Evolutionary conservation across 768 basidiomycete genomes (phyloP), one percentile per base, ranked within the genome.

Genomic region (Porphyrellus cyaneotinctus): DNA sequence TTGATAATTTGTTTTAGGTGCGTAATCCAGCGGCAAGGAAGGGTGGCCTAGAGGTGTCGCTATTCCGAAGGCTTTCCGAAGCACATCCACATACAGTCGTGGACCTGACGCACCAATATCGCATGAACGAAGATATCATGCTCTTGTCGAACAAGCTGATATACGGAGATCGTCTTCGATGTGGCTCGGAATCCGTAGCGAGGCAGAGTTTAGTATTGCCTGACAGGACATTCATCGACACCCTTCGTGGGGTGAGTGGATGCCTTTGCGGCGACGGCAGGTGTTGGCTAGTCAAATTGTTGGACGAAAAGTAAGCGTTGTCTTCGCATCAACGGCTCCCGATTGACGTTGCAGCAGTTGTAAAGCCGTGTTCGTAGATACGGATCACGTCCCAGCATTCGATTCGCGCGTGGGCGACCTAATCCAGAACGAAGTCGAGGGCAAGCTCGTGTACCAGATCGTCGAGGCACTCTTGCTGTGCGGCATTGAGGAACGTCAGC

Each of bases 41-140:
- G 63, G 90, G 86, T 3, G 97, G 97, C 1, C 76, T 97, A 13
- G 95, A 98, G 54, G 75, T 88, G 0, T 94, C 91, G 0, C 77
- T 98, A 5, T 99, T 99, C 75, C 82, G 90, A 37, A 81, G 84
- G 3, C 80, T 99, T 6, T 93, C 91, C 0, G 87, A 92, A 37
- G 84, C 90, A 0, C 91, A 97, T 62, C 91, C 91, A 0, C 72
- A 85, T 20, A 84, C 93, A 2, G 89, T 97, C 30, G 82, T 89
- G 22, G 90, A 97, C 58, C 79, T 99, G 38, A 78, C 82, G 1
- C 78, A 87, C 52, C 97, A 99, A 65, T 99, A 98, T 65, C 79
- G 97, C 41, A 98, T 98, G 97, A 97, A 95, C 68, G 81, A 81
- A 50, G 93, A 95, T 55, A 97, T 98, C 65, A 97, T 97, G 95